Conservation (phyloP, 805 yeast species). For the Blastobotrys americana region DNA sequence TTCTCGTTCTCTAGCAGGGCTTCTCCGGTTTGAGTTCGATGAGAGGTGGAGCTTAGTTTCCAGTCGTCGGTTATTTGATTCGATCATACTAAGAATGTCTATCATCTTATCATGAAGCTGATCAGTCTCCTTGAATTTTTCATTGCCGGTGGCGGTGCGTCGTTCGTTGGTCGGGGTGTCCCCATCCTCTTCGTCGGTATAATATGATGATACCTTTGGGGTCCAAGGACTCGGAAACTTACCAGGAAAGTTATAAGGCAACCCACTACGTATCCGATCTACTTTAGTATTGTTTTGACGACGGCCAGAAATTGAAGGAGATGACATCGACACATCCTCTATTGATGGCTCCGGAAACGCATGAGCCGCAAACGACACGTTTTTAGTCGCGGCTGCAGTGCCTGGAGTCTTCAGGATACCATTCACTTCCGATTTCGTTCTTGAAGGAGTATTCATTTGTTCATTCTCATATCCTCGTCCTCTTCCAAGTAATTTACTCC, state of each 20-base stretch:
- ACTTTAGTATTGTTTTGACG: not conserved
- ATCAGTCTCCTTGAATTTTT: not conserved
- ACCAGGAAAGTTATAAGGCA: conserved; percentile 19
- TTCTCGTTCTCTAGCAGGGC: not conserved
- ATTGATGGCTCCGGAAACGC: conserved; percentile 1
- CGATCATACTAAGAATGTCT: not conserved
- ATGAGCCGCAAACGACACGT: conserved; percentile 15
- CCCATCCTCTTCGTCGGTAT: not conserved
- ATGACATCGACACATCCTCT: not conserved
- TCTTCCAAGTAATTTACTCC: not conserved
- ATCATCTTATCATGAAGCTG: not conserved
- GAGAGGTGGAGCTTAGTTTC: not conserved
- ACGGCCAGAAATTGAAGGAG: not conserved
- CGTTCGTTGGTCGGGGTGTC: conserved; percentile 2
- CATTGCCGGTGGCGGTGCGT: not conserved
- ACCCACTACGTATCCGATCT: conserved; percentile 15
- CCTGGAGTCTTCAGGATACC: conserved; percentile 20
- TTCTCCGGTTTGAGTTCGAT: not conserved
- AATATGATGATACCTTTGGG: conserved; percentile 7
- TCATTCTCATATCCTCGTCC: not conserved
- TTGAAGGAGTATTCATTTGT: not conserved
- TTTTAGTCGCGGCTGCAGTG: conserved; percentile 13
- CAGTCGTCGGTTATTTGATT: not conserved
- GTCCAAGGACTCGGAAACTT: conserved; percentile 21
- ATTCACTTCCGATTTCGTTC: not conserved